Conservation (phyloP, 2,329 filamentous ascomycete species). For the Diaporthe nobilis region DNA sequence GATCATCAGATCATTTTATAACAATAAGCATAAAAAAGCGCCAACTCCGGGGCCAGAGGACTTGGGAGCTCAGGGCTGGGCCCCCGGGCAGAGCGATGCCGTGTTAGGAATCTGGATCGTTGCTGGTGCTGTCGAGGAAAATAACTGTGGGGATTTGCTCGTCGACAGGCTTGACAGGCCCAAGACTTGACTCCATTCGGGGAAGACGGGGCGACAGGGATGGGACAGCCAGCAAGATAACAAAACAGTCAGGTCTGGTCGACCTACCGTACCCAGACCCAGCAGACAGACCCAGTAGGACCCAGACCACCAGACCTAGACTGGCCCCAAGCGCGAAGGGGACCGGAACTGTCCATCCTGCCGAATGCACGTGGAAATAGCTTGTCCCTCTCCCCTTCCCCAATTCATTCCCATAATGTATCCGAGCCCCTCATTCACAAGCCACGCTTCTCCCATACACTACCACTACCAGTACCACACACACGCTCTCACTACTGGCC, state of each 20-base stretch:
- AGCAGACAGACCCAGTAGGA: slow-evolving; percentile 14
- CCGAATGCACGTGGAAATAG: slow-evolving; percentile 34
- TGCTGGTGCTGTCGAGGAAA: slow-evolving; percentile 19
- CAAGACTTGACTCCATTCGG: slow-evolving; percentile 25
- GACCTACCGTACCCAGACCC: slow-evolving; percentile 8
- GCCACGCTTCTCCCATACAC: slow-evolving; percentile 1
- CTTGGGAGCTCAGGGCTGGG: slow-evolving; percentile 9
- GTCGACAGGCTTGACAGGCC: background rate
- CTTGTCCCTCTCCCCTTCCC: background rate
- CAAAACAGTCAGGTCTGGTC: background rate
- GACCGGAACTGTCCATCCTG: background rate
- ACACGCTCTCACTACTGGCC: background rate
- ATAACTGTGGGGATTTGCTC: slow-evolving; percentile 1
- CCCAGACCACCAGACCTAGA: slow-evolving; percentile 3
- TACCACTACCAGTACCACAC: background rate
- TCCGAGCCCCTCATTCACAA: slow-evolving; percentile 12
- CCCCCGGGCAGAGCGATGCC: slow-evolving; percentile 33
- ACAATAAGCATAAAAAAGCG: slow-evolving; percentile 31
- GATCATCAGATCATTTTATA: slow-evolving; percentile 27
- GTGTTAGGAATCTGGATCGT: slow-evolving; percentile 38
- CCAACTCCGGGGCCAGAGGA: background rate
- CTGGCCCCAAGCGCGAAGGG: background rate
- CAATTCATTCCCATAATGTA: slow-evolving; percentile 4
- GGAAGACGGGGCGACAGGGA: slow-evolving; percentile 22
- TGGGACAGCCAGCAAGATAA: slow-evolving; percentile 19